Conservation (phyloP, 1,139 yeast species). For the Geotrichum carabidarum region DNA sequence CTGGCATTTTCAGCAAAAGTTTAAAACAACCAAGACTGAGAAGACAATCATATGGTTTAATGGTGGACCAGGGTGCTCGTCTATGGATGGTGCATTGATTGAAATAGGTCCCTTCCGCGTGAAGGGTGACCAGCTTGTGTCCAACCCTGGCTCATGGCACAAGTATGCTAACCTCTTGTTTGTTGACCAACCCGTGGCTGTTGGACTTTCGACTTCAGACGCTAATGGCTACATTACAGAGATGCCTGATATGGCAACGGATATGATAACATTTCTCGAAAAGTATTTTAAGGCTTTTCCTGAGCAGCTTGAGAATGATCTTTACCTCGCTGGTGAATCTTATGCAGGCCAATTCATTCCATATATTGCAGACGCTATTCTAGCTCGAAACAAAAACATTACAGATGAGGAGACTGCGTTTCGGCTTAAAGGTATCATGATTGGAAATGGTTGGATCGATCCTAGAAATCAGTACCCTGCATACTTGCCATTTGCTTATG, state of each 20-base stretch:
- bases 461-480: constrained; percentile 81
- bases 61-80: constrained; percentile 87
- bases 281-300: constrained; percentile 71
- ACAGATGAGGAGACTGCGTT: constrained; percentile 12
- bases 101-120: constrained; percentile 87
- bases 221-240: constrained; percentile 53
- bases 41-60: constrained; percentile 67
- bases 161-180: constrained; percentile 71
- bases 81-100: constrained; percentile 94
- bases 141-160: constrained; percentile 81
- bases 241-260: constrained; percentile 49
- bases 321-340: constrained; percentile 88
- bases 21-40: constrained; percentile 28
- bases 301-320: constrained; percentile 56
- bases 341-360: constrained; percentile 98
- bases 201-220: constrained; percentile 68
- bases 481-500: constrained; percentile 65
- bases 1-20: constrained; percentile 49
- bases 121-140: constrained; percentile 41
- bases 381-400: constrained; percentile 44
- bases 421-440: constrained; percentile 56
- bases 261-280: constrained; percentile 61
- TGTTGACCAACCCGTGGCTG: constrained; percentile 93
- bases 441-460: constrained; percentile 95
- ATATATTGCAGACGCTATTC: constrained; percentile 63